Evolutionary conservation across 148 eudicot genomes (phyloP).

Genomic region (Nyssa sinensis): DNA sequence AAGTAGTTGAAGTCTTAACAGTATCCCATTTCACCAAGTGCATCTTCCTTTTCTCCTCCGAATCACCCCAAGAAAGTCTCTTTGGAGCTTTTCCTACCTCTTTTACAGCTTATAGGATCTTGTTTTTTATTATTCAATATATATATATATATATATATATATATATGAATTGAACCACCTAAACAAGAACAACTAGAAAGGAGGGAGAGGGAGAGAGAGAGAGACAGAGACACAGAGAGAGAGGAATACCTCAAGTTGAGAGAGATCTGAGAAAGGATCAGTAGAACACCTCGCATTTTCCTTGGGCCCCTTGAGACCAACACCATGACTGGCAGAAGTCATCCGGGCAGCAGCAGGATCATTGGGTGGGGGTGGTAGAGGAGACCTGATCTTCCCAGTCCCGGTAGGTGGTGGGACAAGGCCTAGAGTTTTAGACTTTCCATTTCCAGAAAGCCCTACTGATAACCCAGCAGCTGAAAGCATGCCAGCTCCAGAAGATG

Average conservation of each 20-base stretch:
- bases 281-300: constrained; percentile 35
- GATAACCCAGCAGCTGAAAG: constrained; percentile 76
- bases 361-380: constrained; percentile 98
- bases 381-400: constrained; percentile 60
- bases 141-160: too few relatives aligned
- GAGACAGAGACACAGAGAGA: background rate
- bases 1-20: too few relatives aligned
- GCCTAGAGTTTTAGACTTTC: constrained; percentile 54
- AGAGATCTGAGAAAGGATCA: constrained; percentile 79
- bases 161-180: background rate
- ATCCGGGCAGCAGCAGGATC: constrained; percentile 77
- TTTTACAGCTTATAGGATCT: background rate
- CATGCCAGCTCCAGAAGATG: constrained; percentile 76
- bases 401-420: constrained; percentile 84
- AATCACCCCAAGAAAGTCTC: too few relatives aligned
- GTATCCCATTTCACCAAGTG: too few relatives aligned
- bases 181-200: background rate
- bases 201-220: too few relatives aligned
- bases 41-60: too few relatives aligned
- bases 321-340: constrained; percentile 39
- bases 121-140: background rate
- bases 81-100: too few relatives aligned
- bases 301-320: constrained; percentile 29
- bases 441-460: constrained; percentile 43
- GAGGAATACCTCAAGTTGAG: constrained; percentile 74